Evolutionary conservation across 345 rosid species (phyloP).

Genomic region (Moricandia arvensis): DNA sequence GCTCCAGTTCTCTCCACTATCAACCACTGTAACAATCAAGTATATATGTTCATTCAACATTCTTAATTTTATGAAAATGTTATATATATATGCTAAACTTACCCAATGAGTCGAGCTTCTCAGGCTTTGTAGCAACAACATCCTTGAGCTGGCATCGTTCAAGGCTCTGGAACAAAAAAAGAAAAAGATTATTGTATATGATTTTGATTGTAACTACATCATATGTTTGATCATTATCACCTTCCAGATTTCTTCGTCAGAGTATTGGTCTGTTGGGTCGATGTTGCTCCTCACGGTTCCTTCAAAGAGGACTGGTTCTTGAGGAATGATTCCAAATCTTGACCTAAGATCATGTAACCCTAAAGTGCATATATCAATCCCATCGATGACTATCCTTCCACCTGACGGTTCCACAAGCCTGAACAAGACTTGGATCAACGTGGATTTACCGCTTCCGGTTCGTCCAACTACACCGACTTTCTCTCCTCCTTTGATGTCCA

Average conservation of each 20-base stretch:
- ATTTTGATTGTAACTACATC: not conserved
- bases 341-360: not conserved
- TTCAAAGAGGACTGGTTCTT: slow-evolving; percentile 95
- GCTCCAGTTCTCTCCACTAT: slow-evolving; percentile 95
- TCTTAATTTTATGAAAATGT: not conserved
- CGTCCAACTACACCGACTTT: slow-evolving; percentile 93
- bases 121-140: slow-evolving; percentile 66
- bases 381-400: slow-evolving; percentile 82
- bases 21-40: slow-evolving; percentile 58
- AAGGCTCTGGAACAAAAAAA: slow-evolving; percentile 54
- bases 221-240: slow-evolving; percentile 19
- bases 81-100: not conserved
- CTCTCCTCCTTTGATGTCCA: slow-evolving; percentile 79
- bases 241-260: slow-evolving; percentile 95
- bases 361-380: slow-evolving; percentile 60
- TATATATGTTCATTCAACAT: not conserved
- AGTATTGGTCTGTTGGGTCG: slow-evolving; percentile 71
- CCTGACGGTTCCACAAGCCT: slow-evolving; percentile 88
- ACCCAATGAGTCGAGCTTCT: slow-evolving; percentile 81
- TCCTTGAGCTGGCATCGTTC: slow-evolving; percentile 93
- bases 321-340: slow-evolving; percentile 63
- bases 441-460: slow-evolving; percentile 96
- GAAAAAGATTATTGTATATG: not conserved
- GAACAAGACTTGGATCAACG: slow-evolving; percentile 83
- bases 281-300: slow-evolving; percentile 71